Evolutionary conservation across 73 alveolate genomes (phyloP).

Genomic region (Paramecium sexaurelia): DNA sequence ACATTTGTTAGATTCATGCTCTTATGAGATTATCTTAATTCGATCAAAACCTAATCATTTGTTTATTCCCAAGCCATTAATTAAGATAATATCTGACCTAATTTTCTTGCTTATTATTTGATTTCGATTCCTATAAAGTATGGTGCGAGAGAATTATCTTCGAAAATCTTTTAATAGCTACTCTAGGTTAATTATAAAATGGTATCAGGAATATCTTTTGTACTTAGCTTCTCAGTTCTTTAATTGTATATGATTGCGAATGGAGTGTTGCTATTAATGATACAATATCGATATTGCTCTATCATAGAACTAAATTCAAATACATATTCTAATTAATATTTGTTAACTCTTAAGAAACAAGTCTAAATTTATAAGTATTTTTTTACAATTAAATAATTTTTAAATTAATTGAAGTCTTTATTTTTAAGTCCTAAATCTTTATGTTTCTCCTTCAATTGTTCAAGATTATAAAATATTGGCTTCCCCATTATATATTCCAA

Average conservation of each 20-base stretch:
- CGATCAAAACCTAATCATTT: neutral
- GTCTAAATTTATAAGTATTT: neutral
- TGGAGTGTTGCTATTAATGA: neutral
- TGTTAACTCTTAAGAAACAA: neutral
- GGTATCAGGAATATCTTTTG: neutral
- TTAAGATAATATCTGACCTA: neutral
- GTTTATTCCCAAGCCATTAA: constrained; percentile 23
- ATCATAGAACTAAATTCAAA: constrained; percentile 22
- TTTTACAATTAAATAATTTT: constrained; percentile 28
- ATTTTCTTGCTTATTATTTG: neutral
- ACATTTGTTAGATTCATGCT: constrained; percentile 34
- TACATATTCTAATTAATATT: neutral
- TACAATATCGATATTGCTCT: constrained; percentile 11
- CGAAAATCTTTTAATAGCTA: neutral
- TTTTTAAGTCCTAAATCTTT: neutral
- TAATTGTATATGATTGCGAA: constrained; percentile 13
- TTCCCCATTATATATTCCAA: constrained; percentile 34
- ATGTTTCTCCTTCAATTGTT: constrained; percentile 3
- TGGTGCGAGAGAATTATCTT: constrained; percentile 5
- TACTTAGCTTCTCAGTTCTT: neutral
- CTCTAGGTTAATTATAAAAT: neutral
- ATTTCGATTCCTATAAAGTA: neutral
- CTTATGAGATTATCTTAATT: neutral
- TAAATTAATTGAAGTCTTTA: constrained; percentile 17
- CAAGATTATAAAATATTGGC: constrained; percentile 32